Evolutionary conservation across 2,329 filamentous ascomycete genomes (phyloP).

Genomic region (Aspergillus chevalieri): DNA sequence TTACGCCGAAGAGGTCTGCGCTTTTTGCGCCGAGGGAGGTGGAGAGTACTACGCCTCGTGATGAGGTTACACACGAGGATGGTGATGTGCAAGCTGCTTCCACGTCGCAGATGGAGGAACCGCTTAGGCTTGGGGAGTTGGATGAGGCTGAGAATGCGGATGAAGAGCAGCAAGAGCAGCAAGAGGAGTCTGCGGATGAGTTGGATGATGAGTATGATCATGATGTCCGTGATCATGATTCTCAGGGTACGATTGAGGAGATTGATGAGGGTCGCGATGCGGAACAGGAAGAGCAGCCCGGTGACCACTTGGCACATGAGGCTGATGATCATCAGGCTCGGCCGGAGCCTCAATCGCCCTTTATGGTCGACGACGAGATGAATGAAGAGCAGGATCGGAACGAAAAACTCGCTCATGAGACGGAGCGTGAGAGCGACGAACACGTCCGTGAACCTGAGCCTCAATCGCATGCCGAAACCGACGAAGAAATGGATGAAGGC

Average conservation of each 20-base stretch:
- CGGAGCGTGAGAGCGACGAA: background rate
- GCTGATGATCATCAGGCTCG: background rate
- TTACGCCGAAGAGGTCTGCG: slow-evolving; percentile 12
- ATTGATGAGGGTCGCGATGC: too few species aligned
- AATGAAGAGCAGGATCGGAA: background rate
- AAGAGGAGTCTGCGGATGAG: slow-evolving; percentile 1
- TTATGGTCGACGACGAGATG: background rate
- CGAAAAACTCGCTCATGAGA: background rate
- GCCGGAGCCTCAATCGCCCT: too few species aligned
- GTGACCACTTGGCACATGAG: slow-evolving; percentile 1
- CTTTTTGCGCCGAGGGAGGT: background rate
- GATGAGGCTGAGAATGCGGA: slow-evolving; percentile 7
- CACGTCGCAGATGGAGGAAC: background rate
- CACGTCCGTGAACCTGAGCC: background rate
- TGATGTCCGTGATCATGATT: too few species aligned
- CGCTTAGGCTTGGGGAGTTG: background rate
- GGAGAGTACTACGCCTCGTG: background rate
- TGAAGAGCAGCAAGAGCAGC: slow-evolving; percentile 9
- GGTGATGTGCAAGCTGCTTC: background rate
- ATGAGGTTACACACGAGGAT: background rate
- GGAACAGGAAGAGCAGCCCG: slow-evolving; percentile 8
- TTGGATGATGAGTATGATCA: too few species aligned
- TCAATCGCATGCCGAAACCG: background rate
- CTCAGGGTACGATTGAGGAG: too few species aligned
- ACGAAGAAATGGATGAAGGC: background rate